Conservation (phyloP, 2,329 filamentous ascomycete genomes). For the Venturia carpophila region DNA sequence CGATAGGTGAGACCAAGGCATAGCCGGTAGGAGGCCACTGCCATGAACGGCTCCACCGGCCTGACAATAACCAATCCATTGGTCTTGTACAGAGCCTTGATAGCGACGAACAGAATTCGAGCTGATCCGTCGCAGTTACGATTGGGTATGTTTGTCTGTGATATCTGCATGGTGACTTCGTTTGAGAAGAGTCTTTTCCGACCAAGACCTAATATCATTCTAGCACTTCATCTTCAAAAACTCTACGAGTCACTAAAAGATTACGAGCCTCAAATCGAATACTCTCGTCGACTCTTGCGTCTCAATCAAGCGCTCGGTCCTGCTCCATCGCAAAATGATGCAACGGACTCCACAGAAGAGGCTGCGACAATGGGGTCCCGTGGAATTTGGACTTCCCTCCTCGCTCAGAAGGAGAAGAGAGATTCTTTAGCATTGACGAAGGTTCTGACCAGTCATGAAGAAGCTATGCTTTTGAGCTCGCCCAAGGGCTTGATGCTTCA, state of each 20-base stretch:
- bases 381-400: conserved; percentile 49
- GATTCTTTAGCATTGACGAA: conserved; percentile 56
- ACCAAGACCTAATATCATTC: conserved; percentile 2
- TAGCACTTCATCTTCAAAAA: conserved; percentile 67
- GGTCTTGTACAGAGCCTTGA: conserved; percentile 64
- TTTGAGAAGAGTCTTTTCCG: neutral
- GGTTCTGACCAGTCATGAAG: conserved; percentile 62
- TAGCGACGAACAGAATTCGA: conserved; percentile 57
- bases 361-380: conserved; percentile 30
- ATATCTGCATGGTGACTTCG: neutral
- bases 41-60: conserved; percentile 1
- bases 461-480: conserved; percentile 62
- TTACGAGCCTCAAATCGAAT: conserved; percentile 65
- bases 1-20: neutral
- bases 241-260: conserved; percentile 69
- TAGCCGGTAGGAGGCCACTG: neutral
- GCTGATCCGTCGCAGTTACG: conserved; percentile 67
- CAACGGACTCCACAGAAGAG: conserved; percentile 24
- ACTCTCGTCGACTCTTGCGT: conserved; percentile 56
- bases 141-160: conserved; percentile 34
- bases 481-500: conserved; percentile 70
- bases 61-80: conserved; percentile 58
- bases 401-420: conserved; percentile 46
- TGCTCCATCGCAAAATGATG: conserved; percentile 21
- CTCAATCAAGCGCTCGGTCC: conserved; percentile 42